These are phyloP conservation scores for Gossypium longicalyx DNA, from an alignment of 345 rosid genomes.

Conservation along the genomic window DNA sequence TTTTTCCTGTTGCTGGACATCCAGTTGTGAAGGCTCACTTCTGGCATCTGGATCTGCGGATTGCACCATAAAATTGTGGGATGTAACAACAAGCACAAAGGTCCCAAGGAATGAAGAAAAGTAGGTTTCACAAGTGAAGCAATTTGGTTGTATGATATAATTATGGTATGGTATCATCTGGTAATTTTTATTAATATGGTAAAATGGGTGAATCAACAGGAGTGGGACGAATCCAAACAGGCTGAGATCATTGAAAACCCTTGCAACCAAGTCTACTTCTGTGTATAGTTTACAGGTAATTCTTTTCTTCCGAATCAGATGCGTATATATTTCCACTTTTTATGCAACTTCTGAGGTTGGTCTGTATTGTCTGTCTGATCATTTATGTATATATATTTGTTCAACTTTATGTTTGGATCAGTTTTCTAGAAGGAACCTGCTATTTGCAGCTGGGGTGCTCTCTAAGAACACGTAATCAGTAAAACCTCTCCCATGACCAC, in stretches of 20 bases:
- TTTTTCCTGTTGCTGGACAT: conserved; percentile 12
- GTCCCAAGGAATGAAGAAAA: conserved; percentile 60
- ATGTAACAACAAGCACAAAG: conserved; percentile 68
- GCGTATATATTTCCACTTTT: conserved; percentile 1
- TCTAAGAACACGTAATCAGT: conserved; percentile 36
- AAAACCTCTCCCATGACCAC: background rate
- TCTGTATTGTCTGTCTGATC: too few relatives aligned
- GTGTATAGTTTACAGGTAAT: conserved; percentile 66
- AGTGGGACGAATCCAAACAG: conserved; percentile 58
- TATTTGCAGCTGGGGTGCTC: conserved; percentile 80
- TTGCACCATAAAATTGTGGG: conserved; percentile 91
- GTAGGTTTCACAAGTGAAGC: conserved; percentile 30
- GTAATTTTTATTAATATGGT: background rate
- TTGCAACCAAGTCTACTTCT: conserved; percentile 81
- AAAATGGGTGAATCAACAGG: conserved; percentile 35
- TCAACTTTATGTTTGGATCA: conserved; percentile 20
- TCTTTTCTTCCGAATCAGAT: background rate
- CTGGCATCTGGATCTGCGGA: conserved; percentile 98
- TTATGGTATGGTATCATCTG: background rate
- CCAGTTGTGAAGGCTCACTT: conserved; percentile 88
- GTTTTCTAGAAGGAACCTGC: conserved; percentile 86
- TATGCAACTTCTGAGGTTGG: background rate
- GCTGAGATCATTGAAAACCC: conserved; percentile 68
- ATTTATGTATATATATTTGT: background rate
- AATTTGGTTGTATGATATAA: background rate